A percentile compares a stretch with the other conserved stretches of the same genome.
phyloP scores from a whole-genome alignment of 169 alveolate genomes.

The Cryptosporidium muris region DNA sequence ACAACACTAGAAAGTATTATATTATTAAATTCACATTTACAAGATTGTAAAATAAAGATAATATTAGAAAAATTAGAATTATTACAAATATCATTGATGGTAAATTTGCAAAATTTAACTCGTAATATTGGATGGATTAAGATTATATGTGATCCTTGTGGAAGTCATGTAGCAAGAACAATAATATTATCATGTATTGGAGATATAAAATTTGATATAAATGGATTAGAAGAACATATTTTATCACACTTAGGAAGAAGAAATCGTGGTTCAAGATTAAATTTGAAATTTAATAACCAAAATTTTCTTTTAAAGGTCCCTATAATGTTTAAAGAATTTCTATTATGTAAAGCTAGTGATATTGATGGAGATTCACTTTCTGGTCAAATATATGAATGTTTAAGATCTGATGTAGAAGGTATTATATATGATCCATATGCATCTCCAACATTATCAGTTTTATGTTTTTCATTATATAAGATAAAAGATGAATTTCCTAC shows the following conservation, averaged over 20 bases:
- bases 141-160: conserved; percentile 26
- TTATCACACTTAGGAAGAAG: conserved; percentile 48
- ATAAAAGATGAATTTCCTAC: neutral
- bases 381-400: conserved; percentile 18
- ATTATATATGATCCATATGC: conserved; percentile 50
- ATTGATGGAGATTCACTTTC: conserved; percentile 6
- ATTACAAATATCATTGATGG: conserved; percentile 6
- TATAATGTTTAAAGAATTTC: neutral
- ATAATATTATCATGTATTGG: conserved; percentile 21
- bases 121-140: conserved; percentile 38
- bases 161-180: conserved; percentile 68
- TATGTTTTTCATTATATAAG: conserved; percentile 14
- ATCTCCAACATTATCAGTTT: conserved; percentile 24
- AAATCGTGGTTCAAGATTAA: conserved; percentile 38
- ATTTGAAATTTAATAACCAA: conserved; percentile 14
- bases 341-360: neutral
- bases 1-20: conserved; percentile 41
- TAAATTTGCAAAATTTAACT: neutral
- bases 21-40: conserved; percentile 1
- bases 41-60: neutral
- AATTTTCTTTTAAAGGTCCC: neutral
- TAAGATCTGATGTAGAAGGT: conserved; percentile 36
- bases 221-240: conserved; percentile 27
- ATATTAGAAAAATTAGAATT: neutral
- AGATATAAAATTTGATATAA: conserved; percentile 21